A percentile compares a stretch with the other conserved stretches of the same genome.
phyloP scores from a whole-genome alignment of 805 yeast genomes.

The Lipomyces starkeyi region DNA sequence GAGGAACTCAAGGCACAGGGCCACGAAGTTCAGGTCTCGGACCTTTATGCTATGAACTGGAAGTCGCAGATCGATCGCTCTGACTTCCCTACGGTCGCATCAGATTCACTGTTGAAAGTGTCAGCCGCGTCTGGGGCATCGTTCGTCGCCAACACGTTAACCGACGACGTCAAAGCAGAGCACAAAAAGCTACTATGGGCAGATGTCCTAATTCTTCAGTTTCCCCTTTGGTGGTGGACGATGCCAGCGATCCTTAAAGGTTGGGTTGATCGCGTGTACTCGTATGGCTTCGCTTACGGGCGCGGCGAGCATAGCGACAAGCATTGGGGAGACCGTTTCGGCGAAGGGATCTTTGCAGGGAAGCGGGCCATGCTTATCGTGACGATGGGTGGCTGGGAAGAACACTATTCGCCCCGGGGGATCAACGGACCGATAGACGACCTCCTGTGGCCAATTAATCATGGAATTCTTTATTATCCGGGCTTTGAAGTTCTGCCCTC shows the following conservation, averaged over 20 bases:
- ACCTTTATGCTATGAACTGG: constrained; percentile 42
- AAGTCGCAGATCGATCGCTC: constrained; percentile 39
- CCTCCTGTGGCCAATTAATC: constrained; percentile 42
- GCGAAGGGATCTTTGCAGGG: constrained; percentile 42
- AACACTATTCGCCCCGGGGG: constrained; percentile 38
- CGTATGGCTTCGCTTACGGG: constrained; percentile 43
- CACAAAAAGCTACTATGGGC: constrained; percentile 46
- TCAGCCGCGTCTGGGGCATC: constrained; percentile 40
- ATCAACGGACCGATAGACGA: constrained; percentile 40
- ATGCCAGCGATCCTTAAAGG: constrained; percentile 47
- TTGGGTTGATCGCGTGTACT: constrained; percentile 44
- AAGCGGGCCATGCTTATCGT: constrained; percentile 40
- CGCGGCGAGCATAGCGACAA: constrained; percentile 34
- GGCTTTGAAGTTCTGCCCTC: constrained; percentile 41
- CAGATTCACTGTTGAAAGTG: constrained; percentile 36
- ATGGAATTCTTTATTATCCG: constrained; percentile 41
- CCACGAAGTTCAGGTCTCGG: constrained; percentile 43
- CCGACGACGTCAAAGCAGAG: constrained; percentile 44
- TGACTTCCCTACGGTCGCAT: constrained; percentile 39
- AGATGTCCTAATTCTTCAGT: constrained; percentile 43
- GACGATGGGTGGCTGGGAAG: constrained; percentile 36
- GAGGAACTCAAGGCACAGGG: constrained; percentile 40
- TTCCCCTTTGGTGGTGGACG: constrained; percentile 46
- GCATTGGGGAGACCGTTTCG: constrained; percentile 39
- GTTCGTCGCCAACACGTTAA: constrained; percentile 30